These are phyloP conservation scores for Trichoderma atrobrunneum DNA, from an alignment of 2,329 filamentous ascomycete species.

Conservation along the genomic window DNA sequence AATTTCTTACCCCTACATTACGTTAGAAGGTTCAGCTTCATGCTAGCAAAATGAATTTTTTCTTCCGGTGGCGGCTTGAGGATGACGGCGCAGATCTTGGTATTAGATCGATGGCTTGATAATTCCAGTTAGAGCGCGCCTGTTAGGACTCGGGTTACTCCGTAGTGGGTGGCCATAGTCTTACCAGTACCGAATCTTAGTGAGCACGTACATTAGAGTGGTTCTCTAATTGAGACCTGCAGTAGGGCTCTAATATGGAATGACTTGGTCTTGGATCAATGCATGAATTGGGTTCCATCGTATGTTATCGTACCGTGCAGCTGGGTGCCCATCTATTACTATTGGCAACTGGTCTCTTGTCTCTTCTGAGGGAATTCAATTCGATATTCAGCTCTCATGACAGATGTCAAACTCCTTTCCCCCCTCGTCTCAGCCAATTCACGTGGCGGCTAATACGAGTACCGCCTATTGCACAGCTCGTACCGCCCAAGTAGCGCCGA, in stretches of 20 bases:
- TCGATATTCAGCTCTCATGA: neutral
- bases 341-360: neutral
- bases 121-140: neutral
- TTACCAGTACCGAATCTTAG: neutral
- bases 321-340: neutral
- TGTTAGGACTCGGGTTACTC: neutral
- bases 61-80: neutral
- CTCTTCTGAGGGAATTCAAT: neutral
- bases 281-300: neutral
- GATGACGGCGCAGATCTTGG: constrained; percentile 1
- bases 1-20: neutral
- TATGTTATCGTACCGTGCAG: neutral
- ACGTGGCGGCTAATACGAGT: neutral
- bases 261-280: neutral
- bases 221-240: neutral
- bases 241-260: neutral
- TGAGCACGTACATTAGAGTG: neutral
- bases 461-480: neutral
- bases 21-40: neutral
- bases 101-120: neutral
- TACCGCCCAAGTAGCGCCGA: neutral
- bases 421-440: neutral
- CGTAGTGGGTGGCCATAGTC: neutral
- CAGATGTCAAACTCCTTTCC: neutral
- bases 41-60: neutral